phyloP scores from a whole-genome alignment of 768 basidiomycete species.

The Thelephora aurantiotincta region DNA sequence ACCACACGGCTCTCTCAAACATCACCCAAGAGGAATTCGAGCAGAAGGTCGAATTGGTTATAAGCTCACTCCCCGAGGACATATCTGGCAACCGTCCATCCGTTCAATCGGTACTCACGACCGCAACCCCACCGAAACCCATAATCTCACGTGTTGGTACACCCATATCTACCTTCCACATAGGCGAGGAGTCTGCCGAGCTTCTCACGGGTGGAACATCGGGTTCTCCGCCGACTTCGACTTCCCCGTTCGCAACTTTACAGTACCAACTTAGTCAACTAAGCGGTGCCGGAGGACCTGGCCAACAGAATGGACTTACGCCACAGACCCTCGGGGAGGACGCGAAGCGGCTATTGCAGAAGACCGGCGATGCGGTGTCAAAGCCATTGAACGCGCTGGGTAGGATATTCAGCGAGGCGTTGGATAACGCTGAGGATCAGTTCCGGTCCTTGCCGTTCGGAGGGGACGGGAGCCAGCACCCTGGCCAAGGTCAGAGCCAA shows the following conservation, averaged over 20 bases:
- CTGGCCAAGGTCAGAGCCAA: background rate
- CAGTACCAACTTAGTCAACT: too few relatives aligned
- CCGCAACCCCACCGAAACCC: conserved; percentile 19
- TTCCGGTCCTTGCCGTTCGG: conserved; percentile 52
- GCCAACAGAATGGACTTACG: too few relatives aligned
- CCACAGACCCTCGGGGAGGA: conserved; percentile 40
- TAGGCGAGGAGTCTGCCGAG: conserved; percentile 83
- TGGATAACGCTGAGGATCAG: conserved; percentile 58
- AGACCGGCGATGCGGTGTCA: conserved; percentile 81
- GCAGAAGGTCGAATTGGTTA: conserved; percentile 47
- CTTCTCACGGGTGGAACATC: conserved; percentile 52
- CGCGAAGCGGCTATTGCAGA: conserved; percentile 72
- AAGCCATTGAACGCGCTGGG: conserved; percentile 85
- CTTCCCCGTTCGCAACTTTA: too few relatives aligned
- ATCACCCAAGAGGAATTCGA: conserved; percentile 94
- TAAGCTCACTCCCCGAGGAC: conserved; percentile 31
- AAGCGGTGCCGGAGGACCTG: too few relatives aligned
- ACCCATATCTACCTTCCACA: conserved; percentile 26
- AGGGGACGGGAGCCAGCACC: conserved; percentile 19
- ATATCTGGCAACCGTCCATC: conserved; percentile 15
- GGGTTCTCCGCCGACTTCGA: conserved; percentile 5
- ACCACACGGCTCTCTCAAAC: conserved; percentile 85
- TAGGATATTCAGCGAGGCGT: conserved; percentile 74
- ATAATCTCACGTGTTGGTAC: conserved; percentile 13
- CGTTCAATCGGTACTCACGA: conserved; percentile 18